A percentile compares a stretch with the other conserved stretches of the same genome.
These are phyloP conservation scores for Lactifluus rugatus DNA, from an alignment of 768 basidiomycete genomes.

Conservation along the genomic window DNA sequence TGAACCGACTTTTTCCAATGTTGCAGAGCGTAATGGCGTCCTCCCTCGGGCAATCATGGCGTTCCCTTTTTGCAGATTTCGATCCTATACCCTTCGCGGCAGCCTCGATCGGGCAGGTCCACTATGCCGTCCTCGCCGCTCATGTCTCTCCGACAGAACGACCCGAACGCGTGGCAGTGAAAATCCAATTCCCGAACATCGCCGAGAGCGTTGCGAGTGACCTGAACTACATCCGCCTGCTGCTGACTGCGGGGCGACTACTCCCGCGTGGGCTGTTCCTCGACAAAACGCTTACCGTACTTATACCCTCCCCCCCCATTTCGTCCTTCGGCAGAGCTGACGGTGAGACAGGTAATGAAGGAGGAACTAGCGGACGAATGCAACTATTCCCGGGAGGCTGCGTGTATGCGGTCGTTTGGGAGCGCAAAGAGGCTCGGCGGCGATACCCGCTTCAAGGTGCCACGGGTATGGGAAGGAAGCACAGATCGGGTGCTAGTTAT, in stretches of 20 bases:
- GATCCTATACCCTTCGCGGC: slow-evolving; percentile 86
- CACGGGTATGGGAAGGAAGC: slow-evolving; percentile 77
- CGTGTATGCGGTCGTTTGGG: slow-evolving; percentile 53
- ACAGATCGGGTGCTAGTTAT: slow-evolving; percentile 83
- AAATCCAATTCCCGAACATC: slow-evolving; percentile 95
- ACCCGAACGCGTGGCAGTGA: slow-evolving; percentile 60
- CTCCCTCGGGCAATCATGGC: slow-evolving; percentile 75
- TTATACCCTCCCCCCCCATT: background rate
- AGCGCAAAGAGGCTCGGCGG: slow-evolving; percentile 39
- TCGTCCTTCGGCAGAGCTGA: background rate
- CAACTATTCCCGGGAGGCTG: slow-evolving; percentile 77
- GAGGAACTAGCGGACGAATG: slow-evolving; percentile 89
- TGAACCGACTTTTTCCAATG: background rate
- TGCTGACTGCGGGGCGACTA: slow-evolving; percentile 70
- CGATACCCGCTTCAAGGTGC: slow-evolving; percentile 69
- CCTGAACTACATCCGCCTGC: slow-evolving; percentile 70
- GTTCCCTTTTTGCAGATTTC: slow-evolving; percentile 59
- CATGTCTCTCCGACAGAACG: slow-evolving; percentile 43
- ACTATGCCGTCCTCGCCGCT: slow-evolving; percentile 55
- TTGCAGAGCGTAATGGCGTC: slow-evolving; percentile 55
- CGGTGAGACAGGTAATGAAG: slow-evolving; percentile 61
- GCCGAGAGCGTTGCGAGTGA: slow-evolving; percentile 80
- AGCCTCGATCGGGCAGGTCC: slow-evolving; percentile 96
- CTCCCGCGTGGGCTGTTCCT: slow-evolving; percentile 86
- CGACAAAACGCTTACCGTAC: slow-evolving; percentile 71